phyloP scores from a whole-genome alignment of 2,329 filamentous ascomycete species.

The Clonostachys rosea region DNA sequence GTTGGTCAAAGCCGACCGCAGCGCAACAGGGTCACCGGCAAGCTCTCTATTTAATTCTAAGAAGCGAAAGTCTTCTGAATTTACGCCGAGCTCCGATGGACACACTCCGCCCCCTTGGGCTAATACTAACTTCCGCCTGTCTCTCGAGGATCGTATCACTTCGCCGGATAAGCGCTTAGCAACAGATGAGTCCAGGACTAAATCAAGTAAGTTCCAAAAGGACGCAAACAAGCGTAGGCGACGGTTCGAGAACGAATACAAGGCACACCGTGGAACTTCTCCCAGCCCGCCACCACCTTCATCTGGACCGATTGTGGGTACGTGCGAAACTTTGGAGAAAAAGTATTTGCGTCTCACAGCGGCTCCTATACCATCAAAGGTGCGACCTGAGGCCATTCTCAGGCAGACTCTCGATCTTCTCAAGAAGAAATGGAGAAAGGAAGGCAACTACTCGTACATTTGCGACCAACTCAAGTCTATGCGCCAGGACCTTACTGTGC shows the following conservation, averaged over 20 bases:
- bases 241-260: slow-evolving; percentile 71
- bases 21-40: background rate
- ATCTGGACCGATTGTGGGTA: slow-evolving; percentile 76
- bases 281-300: slow-evolving; percentile 49
- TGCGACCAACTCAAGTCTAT: slow-evolving; percentile 99
- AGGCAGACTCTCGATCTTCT: slow-evolving; percentile 81
- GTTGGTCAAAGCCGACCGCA: slow-evolving; percentile 68
- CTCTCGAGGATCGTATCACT: slow-evolving; percentile 72
- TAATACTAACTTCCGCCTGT: slow-evolving; percentile 53
- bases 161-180: slow-evolving; percentile 33
- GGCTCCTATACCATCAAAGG: slow-evolving; percentile 80
- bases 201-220: slow-evolving; percentile 84
- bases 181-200: slow-evolving; percentile 27
- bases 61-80: slow-evolving; percentile 79
- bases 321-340: slow-evolving; percentile 82
- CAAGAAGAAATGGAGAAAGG: slow-evolving; percentile 90
- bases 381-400: slow-evolving; percentile 77
- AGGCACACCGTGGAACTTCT: slow-evolving; percentile 51
- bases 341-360: slow-evolving; percentile 90
- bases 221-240: slow-evolving; percentile 88
- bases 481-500: slow-evolving; percentile 95
- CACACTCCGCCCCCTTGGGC: slow-evolving; percentile 63
- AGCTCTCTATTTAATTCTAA: slow-evolving; percentile 38
- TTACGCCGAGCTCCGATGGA: slow-evolving; percentile 33
- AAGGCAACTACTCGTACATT: slow-evolving; percentile 94